Conservation (phyloP, 2,329 filamentous ascomycete genomes). For the Arthrobotrys sphaeroides region DNA sequence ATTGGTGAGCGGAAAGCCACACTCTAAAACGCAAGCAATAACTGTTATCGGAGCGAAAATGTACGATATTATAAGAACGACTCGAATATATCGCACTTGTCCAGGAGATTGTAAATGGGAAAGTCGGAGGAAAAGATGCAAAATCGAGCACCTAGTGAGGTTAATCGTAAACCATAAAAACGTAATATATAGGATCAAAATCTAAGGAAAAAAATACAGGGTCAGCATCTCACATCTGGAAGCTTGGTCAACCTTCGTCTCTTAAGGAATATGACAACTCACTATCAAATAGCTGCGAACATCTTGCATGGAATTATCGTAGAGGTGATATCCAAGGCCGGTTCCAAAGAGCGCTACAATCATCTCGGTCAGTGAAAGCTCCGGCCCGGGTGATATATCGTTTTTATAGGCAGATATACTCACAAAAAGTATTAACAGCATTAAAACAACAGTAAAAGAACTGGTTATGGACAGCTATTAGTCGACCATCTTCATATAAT, state of each 20-base stretch:
- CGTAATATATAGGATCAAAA: slow-evolving; percentile 19
- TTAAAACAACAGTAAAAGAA: slow-evolving; percentile 38
- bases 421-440: slow-evolving; percentile 26
- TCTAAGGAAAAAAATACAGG: neutral
- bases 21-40: slow-evolving; percentile 24
- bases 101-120: slow-evolving; percentile 10
- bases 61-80: slow-evolving; percentile 17
- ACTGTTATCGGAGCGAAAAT: slow-evolving; percentile 13
- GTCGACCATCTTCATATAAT: neutral
- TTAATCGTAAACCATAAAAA: slow-evolving; percentile 31
- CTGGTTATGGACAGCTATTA: neutral
- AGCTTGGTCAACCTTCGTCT: neutral
- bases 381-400: neutral
- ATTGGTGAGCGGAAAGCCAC: slow-evolving; percentile 23
- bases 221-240: neutral
- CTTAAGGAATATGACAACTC: slow-evolving; percentile 1
- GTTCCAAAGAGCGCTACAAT: slow-evolving; percentile 29
- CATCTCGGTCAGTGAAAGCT: neutral
- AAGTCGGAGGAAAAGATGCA: slow-evolving; percentile 45
- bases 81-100: slow-evolving; percentile 18
- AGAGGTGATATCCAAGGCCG: slow-evolving; percentile 44
- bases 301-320: slow-evolving; percentile 32
- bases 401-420: neutral
- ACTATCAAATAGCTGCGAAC: slow-evolving; percentile 18
- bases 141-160: slow-evolving; percentile 31